A percentile compares a stretch with the other conserved stretches of the same genome.
Evolutionary conservation across 805 yeast species (phyloP).

Genomic region (Starmerella floris): DNA sequence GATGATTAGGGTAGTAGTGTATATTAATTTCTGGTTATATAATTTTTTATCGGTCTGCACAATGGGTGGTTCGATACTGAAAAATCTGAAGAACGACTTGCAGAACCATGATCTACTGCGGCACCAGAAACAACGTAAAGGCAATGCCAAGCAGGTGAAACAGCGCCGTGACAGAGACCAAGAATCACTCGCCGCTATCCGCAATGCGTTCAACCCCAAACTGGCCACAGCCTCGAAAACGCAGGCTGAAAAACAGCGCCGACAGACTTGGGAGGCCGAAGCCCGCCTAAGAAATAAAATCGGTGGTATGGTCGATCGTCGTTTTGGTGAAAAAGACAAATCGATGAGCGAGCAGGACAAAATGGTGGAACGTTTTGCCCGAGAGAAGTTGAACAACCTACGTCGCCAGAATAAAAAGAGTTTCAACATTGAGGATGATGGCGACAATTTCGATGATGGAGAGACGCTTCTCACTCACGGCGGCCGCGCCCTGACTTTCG

Average conservation of each 20-base stretch:
- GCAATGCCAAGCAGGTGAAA: constrained; percentile 27
- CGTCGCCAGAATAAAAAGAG: constrained; percentile 29
- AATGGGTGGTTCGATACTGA: constrained; percentile 20
- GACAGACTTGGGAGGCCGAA: constrained; percentile 49
- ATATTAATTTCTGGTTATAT: neutral
- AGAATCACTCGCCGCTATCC: constrained; percentile 42
- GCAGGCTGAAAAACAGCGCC: constrained; percentile 51
- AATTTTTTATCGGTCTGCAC: constrained; percentile 1
- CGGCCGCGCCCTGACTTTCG: constrained; percentile 52
- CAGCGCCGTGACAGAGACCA: constrained; percentile 36
- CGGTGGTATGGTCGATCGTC: constrained; percentile 70
- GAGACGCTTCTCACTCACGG: constrained; percentile 54
- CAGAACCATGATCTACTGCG: constrained; percentile 38
- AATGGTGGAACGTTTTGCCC: constrained; percentile 88
- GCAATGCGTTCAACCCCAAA: constrained; percentile 79
- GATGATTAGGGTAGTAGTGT: too few relatives aligned
- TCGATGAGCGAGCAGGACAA: constrained; percentile 73
- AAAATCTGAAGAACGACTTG: constrained; percentile 26
- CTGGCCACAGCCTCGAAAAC: constrained; percentile 54
- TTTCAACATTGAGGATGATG: constrained; percentile 58
- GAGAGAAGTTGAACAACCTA: constrained; percentile 48
- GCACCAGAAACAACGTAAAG: constrained; percentile 31
- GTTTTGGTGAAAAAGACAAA: constrained; percentile 79
- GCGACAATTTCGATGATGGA: constrained; percentile 33
- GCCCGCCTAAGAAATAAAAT: constrained; percentile 51